Conservation (phyloP, 495 filamentous ascomycete genomes). For the Clohesyomyces aquaticus region DNA sequence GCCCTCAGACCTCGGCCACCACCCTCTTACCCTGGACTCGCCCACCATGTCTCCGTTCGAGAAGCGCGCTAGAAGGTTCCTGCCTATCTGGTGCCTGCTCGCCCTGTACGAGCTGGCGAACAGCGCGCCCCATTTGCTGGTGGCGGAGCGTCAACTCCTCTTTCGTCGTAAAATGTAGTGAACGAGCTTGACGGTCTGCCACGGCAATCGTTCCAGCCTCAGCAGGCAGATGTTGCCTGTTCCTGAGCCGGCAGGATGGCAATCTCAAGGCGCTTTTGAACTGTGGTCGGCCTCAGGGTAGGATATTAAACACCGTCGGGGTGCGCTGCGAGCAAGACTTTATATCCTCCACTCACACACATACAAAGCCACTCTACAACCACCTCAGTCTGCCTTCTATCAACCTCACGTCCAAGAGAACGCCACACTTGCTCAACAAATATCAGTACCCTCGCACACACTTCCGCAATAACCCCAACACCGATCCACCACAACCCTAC, state of each 20-base stretch:
- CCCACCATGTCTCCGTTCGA: conserved; percentile 6
- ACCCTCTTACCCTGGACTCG: conserved; percentile 13
- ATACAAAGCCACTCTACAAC: neutral
- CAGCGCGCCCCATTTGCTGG: conserved; percentile 5
- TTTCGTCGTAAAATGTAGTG: neutral
- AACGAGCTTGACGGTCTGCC: neutral
- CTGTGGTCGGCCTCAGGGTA: conserved; percentile 22
- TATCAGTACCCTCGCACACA: too few species aligned
- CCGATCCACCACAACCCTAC: too few species aligned
- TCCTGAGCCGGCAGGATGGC: conserved; percentile 11
- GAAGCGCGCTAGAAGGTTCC: conserved; percentile 20
- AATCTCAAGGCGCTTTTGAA: conserved; percentile 17
- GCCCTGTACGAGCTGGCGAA: neutral
- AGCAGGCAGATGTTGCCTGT: conserved; percentile 28
- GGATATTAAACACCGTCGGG: neutral
- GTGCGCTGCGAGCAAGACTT: conserved; percentile 1
- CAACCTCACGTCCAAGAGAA: too few species aligned
- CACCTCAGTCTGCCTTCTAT: neutral
- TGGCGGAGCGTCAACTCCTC: conserved; percentile 7
- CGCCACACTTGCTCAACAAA: too few species aligned
- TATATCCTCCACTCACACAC: neutral
- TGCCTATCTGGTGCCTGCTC: conserved; percentile 21
- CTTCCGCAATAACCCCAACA: too few species aligned
- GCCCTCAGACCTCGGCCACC: neutral
- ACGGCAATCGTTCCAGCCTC: conserved; percentile 1